Evolutionary conservation across 108 stramenopile genomes (phyloP).

Genomic region (Fragilaria crotonensis): DNA sequence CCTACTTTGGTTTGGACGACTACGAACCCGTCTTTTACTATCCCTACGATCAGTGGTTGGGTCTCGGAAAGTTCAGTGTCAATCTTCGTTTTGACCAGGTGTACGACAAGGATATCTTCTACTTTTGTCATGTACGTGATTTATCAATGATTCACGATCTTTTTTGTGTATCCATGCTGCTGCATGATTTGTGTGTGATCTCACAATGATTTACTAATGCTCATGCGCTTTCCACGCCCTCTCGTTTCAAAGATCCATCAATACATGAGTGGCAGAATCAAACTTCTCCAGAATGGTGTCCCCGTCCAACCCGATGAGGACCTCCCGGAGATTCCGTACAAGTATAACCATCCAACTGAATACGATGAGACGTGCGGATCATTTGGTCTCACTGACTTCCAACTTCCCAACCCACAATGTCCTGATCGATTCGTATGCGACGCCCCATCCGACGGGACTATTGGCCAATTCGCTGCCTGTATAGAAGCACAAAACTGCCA

Average conservation of each 20-base stretch:
- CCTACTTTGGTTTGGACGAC: constrained; percentile 78
- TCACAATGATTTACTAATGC: background rate
- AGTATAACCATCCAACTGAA: constrained; percentile 27
- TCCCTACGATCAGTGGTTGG: constrained; percentile 65
- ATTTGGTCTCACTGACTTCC: constrained; percentile 33
- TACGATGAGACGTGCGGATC: constrained; percentile 74
- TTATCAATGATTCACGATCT: background rate
- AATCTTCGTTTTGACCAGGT: constrained; percentile 44
- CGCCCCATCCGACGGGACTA: background rate
- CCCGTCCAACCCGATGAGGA: constrained; percentile 20
- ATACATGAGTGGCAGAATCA: constrained; percentile 66
- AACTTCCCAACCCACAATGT: constrained; percentile 42
- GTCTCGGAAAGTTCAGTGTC: constrained; percentile 42
- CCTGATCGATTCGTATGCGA: constrained; percentile 45
- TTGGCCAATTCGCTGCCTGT: constrained; percentile 41
- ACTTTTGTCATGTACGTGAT: constrained; percentile 80
- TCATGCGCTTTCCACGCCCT: background rate
- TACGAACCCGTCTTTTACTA: constrained; percentile 79
- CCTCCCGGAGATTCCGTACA: constrained; percentile 42
- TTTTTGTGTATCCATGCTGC: background rate
- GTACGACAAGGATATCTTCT: constrained; percentile 72
- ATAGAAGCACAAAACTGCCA: constrained; percentile 63
- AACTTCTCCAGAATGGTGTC: constrained; percentile 44
- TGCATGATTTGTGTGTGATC: too few species aligned
- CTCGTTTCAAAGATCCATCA: constrained; percentile 38